Evolutionary conservation across 2,329 filamentous ascomycete species (phyloP).

Genomic region (Thelonectria discophora): DNA sequence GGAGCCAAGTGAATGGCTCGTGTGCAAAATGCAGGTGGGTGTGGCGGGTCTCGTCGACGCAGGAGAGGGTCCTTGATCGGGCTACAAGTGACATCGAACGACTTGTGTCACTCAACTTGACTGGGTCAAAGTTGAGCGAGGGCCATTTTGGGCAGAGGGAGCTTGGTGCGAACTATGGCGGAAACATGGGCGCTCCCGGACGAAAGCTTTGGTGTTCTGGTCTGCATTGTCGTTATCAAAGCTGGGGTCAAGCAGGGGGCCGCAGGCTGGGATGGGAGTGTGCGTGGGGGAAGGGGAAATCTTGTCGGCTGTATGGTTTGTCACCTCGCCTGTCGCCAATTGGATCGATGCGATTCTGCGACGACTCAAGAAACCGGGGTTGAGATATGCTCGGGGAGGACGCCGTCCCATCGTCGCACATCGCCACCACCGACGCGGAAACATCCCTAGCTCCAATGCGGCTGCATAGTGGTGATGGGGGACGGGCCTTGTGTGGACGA

Average conservation of each 20-base stretch:
- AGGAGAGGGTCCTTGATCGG: constrained; percentile 24
- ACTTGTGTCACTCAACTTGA: neutral
- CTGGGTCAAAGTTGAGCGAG: neutral
- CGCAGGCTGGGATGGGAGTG: constrained; percentile 5
- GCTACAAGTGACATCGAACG: constrained; percentile 25
- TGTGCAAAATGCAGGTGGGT: constrained; percentile 27
- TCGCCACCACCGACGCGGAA: constrained; percentile 21
- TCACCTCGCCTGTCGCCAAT: constrained; percentile 14
- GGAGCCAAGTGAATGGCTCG: constrained; percentile 31
- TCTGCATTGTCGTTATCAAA: constrained; percentile 32
- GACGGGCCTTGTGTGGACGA: neutral
- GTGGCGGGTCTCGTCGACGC: constrained; percentile 32
- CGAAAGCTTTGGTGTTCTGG: constrained; percentile 6
- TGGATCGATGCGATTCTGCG: constrained; percentile 2
- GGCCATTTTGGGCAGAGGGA: neutral
- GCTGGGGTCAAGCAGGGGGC: constrained; percentile 22
- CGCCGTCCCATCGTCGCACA: constrained; percentile 21
- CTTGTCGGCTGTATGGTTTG: constrained; percentile 10
- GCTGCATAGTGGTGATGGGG: constrained; percentile 1
- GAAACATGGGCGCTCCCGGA: constrained; percentile 14
- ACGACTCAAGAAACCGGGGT: constrained; percentile 9
- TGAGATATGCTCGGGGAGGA: constrained; percentile 12
- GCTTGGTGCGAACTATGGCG: neutral
- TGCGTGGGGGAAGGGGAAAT: constrained; percentile 34
- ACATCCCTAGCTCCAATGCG: constrained; percentile 9